Evolutionary conservation across 2,329 filamentous ascomycete genomes (phyloP).

Genomic region (Trichophyton simii): DNA sequence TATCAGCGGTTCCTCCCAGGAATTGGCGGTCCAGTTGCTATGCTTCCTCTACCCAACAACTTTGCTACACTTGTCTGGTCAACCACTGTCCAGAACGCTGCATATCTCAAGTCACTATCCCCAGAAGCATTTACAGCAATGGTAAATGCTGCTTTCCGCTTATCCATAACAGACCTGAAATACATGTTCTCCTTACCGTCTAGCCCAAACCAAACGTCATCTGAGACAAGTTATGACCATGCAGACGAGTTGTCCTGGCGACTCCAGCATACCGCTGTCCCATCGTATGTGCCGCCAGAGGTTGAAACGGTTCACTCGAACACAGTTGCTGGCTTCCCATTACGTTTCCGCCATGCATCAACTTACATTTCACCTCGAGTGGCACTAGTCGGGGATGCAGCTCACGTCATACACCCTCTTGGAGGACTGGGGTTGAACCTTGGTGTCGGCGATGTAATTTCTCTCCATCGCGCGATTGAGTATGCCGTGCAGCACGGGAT

Average conservation of each 20-base stretch:
- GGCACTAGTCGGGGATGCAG: conserved; percentile 84
- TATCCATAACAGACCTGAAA: conserved; percentile 63
- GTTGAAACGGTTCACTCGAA: conserved; percentile 62
- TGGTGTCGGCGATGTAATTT: conserved; percentile 77
- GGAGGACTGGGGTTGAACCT: conserved; percentile 92
- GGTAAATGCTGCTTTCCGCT: conserved; percentile 86
- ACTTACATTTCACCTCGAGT: conserved; percentile 85
- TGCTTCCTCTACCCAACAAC: conserved; percentile 77
- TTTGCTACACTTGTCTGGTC: conserved; percentile 87
- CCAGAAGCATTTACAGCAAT: conserved; percentile 65
- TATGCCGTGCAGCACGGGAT: conserved; percentile 70
- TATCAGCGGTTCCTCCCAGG: conserved; percentile 93
- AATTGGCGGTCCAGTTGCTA: conserved; percentile 63
- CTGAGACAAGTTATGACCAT: conserved; percentile 33
- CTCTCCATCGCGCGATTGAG: conserved; percentile 60
- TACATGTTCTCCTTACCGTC: conserved; percentile 60
- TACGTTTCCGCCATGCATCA: conserved; percentile 85
- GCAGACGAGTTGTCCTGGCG: conserved; percentile 77
- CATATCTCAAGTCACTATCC: conserved; percentile 63
- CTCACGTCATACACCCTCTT: conserved; percentile 87
- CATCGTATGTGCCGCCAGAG: conserved; percentile 49
- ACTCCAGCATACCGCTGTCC: conserved; percentile 52
- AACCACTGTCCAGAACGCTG: conserved; percentile 68
- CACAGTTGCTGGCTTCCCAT: conserved; percentile 76
- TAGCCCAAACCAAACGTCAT: conserved; percentile 9